Conservation (phyloP, 73 alveolate genomes). For the Diophrys appendiculata region DNA sequence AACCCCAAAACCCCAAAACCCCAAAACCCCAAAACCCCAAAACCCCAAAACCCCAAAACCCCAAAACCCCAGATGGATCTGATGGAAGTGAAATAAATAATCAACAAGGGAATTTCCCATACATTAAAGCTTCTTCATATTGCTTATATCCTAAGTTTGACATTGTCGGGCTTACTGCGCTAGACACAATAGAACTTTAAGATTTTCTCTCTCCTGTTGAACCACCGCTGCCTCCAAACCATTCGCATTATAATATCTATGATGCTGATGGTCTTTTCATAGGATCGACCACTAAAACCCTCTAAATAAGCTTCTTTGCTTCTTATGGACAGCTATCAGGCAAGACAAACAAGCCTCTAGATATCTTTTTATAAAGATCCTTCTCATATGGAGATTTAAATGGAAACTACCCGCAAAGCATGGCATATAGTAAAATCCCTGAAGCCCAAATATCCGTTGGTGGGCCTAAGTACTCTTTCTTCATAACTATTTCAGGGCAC, state of each 20-base stretch:
- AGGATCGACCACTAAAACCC: slow-evolving; percentile 4
- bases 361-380: slow-evolving; percentile 60
- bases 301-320: background rate
- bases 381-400: slow-evolving; percentile 57
- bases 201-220: background rate
- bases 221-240: background rate
- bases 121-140: background rate
- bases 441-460: slow-evolving; percentile 70
- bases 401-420: slow-evolving; percentile 65
- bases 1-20: no score
- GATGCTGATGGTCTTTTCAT: background rate
- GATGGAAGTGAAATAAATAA: no score
- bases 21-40: no score
- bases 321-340: background rate
- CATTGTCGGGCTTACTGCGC: background rate
- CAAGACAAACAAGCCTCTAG: background rate
- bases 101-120: background rate
- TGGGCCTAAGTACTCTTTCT: slow-evolving; percentile 62
- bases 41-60: no score
- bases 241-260: background rate
- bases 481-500: slow-evolving; percentile 73
- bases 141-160: background rate
- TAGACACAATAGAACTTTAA: background rate
- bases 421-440: slow-evolving; percentile 55
- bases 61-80: no score